Evolutionary conservation across 176 grass and related monocot species (phyloP), one percentile per base, ranked within the genome.

Genomic region (Aegilops umbellulata): DNA sequence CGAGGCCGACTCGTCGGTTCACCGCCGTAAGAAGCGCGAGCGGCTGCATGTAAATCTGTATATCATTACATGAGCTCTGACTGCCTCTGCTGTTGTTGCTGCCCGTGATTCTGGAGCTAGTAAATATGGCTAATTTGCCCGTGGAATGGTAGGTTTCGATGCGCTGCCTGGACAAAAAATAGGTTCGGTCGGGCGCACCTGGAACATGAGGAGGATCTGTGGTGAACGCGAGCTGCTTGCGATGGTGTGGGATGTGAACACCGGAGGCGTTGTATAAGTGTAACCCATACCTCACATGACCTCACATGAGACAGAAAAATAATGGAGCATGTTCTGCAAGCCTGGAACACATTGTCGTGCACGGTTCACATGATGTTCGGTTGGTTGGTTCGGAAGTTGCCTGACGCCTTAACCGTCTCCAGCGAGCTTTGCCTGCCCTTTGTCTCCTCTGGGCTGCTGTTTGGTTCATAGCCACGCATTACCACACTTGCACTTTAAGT

Each of bases 11-110:
- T 49, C 15, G 15, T 7, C 16, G 3, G 22, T 26, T 26, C 60
- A 9, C 69, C 47, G 51, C 73, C 81, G 69, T 30, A 10, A 22
- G 27, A 87, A 80, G 47, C 6, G 5, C 79, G 39, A 55, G 83
- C 42, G 57, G 38, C 81, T 82, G 69, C 69, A 71, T 91, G 86
- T 85, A 87, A 87, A 91, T 87, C 81, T 91, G 60, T 88, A 91
- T 64, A 85, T 88, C 86, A 34, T 91, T 81, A 57, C 82, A 77
- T 68, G 57, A 64, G 81, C 22, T 84, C 69, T 76, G 26, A 47
- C n/a, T 78, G 34, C 70, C 58, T 87, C 76, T 76, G 31, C 27
- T 92, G 76, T 73, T 92, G 76, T 82, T 65, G 76, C 69, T 84
- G 89, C 84, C 68, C 55, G 16, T 78, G 68, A 72, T 84, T 90